Conservation (phyloP, 495 filamentous ascomycete genomes). For the Penicillium herquei region DNA sequence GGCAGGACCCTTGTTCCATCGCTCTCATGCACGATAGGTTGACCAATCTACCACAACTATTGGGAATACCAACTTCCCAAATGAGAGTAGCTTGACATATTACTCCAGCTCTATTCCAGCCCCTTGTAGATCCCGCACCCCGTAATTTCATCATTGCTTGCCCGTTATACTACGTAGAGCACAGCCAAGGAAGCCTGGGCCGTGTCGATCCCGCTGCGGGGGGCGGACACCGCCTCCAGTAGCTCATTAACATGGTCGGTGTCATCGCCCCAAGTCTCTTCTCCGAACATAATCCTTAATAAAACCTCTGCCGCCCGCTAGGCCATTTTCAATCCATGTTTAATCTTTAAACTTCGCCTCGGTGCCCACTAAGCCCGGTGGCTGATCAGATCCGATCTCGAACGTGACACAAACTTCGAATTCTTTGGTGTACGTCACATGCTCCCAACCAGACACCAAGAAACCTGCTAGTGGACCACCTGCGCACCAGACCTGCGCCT, state of each 20-base stretch:
- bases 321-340: constrained; percentile 1
- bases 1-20: too few relatives aligned
- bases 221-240: constrained; percentile 26
- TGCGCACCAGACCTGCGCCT: background rate
- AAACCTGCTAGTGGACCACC: background rate
- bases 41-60: too few relatives aligned
- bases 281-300: background rate
- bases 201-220: constrained; percentile 24
- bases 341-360: constrained; percentile 1
- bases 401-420: constrained; percentile 4
- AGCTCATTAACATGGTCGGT: background rate
- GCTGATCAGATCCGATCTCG: background rate
- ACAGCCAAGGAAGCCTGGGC: background rate
- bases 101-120: too few relatives aligned
- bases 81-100: too few relatives aligned
- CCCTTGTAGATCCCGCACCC: background rate
- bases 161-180: too few relatives aligned
- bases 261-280: background rate
- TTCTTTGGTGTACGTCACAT: constrained; percentile 8
- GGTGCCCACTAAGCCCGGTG: constrained; percentile 6
- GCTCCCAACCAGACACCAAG: background rate
- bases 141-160: too few relatives aligned
- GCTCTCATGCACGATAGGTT: too few relatives aligned
- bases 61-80: too few relatives aligned
- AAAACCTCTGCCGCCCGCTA: background rate